A percentile compares a stretch with the other conserved stretches of the same genome.
phyloP scores from a whole-genome alignment of 192 early-diverging fungal species.

The Endogone sp. region DNA sequence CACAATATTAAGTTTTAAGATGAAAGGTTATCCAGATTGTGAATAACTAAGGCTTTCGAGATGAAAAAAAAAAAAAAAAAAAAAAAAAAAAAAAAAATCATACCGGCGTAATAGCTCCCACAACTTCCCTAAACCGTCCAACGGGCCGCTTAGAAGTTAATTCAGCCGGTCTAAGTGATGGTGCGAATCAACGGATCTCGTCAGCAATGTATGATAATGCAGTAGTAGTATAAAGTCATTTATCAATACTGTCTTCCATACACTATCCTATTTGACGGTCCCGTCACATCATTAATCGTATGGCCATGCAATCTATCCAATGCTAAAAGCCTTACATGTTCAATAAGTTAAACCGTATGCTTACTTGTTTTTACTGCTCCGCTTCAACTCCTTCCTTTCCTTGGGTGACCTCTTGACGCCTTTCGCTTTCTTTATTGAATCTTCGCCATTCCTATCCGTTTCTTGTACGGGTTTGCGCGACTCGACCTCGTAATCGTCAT shows the following conservation, averaged over 20 bases:
- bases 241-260: slow-evolving; percentile 8
- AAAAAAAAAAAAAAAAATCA: slow-evolving; percentile 2
- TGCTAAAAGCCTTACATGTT: too few species aligned
- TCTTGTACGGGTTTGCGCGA: slow-evolving; percentile 21
- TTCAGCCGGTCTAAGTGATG: slow-evolving; percentile 62
- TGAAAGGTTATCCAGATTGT: too few species aligned
- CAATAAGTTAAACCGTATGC: too few species aligned
- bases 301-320: too few species aligned
- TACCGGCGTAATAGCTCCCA: slow-evolving; percentile 55
- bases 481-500: slow-evolving; percentile 22
- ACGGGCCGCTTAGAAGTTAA: slow-evolving; percentile 75
- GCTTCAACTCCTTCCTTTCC: slow-evolving; percentile 31
- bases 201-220: slow-evolving; percentile 29
- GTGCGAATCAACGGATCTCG: slow-evolving; percentile 13
- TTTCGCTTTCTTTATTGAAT: slow-evolving; percentile 33
- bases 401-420: slow-evolving; percentile 35
- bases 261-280: slow-evolving; percentile 12
- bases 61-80: too few species aligned
- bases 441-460: slow-evolving; percentile 23
- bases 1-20: not conserved
- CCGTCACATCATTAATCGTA: not conserved
- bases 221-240: slow-evolving; percentile 13
- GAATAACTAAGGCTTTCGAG: too few species aligned
- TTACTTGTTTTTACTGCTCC: slow-evolving; percentile 36
- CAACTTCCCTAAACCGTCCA: slow-evolving; percentile 63